Conservation (phyloP, 2,329 filamentous ascomycete species). For the Ophiostoma piceae region DNA sequence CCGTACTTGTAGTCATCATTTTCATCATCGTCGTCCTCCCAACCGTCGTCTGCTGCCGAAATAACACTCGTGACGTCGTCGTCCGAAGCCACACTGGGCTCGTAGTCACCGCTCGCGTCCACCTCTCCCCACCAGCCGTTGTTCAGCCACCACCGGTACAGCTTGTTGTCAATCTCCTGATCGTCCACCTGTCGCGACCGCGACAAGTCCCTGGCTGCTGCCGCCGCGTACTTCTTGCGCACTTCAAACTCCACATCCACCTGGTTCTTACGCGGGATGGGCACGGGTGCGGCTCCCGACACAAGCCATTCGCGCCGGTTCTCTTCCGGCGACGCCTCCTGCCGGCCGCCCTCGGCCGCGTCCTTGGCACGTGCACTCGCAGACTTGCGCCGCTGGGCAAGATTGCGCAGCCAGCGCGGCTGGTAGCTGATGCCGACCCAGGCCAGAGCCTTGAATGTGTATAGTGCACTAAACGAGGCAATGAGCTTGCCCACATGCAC, state of each 20-base stretch:
- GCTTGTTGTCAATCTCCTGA: conserved; percentile 61
- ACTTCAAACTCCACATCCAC: conserved; percentile 75
- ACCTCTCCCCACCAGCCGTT: conserved; percentile 81
- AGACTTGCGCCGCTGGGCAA: conserved; percentile 42
- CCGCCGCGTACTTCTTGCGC: conserved; percentile 49
- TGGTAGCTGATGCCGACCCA: conserved; percentile 55
- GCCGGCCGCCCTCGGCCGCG: conserved; percentile 2
- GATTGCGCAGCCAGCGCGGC: conserved; percentile 58
- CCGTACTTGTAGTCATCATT: conserved; percentile 39
- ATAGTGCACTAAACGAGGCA: conserved; percentile 52
- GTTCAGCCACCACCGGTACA: conserved; percentile 80
- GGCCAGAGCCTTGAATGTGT: conserved; percentile 50
- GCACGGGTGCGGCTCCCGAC: conserved; percentile 35
- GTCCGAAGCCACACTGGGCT: conserved; percentile 51
- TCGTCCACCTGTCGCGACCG: conserved; percentile 43
- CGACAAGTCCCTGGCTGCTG: conserved; percentile 31
- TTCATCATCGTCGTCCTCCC: conserved; percentile 41
- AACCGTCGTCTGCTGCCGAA: conserved; percentile 47
- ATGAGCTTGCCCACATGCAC: conserved; percentile 66
- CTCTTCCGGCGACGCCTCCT: background rate
- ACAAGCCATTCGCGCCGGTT: conserved; percentile 29
- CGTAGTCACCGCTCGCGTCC: conserved; percentile 76
- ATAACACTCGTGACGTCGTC: conserved; percentile 74
- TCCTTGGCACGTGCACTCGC: conserved; percentile 24
- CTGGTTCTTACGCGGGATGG: conserved; percentile 42